Evolutionary conservation across 2,329 filamentous ascomycete genomes (phyloP).

Genomic region (Septoria linicola): DNA sequence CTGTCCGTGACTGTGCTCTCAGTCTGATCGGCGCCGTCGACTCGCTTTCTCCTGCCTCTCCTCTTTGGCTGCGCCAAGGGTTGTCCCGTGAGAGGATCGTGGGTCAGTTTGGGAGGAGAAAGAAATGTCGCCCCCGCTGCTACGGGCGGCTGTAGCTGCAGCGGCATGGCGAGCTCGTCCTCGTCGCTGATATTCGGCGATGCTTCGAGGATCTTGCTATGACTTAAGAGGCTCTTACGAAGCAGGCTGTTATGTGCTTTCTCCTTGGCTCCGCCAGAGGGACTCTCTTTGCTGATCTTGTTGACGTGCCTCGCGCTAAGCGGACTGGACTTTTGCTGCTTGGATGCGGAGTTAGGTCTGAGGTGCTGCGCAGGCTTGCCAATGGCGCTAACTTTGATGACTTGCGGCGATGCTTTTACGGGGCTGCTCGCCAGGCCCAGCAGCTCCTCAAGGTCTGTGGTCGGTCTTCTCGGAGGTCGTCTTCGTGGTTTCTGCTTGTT

Average conservation of each 20-base stretch:
- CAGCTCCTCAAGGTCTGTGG: slow-evolving; percentile 32
- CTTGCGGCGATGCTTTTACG: slow-evolving; percentile 15
- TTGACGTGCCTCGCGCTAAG: slow-evolving; percentile 9
- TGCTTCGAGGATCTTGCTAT: not conserved
- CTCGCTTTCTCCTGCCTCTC: slow-evolving; percentile 13
- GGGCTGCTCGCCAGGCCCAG: slow-evolving; percentile 31
- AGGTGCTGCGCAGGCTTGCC: slow-evolving; percentile 7
- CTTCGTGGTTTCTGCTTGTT: slow-evolving; percentile 16
- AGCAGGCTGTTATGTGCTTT: slow-evolving; percentile 28
- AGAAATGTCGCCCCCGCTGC: not conserved
- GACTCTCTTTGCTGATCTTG: slow-evolving; percentile 15
- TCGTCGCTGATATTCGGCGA: not conserved
- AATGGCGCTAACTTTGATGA: slow-evolving; percentile 3
- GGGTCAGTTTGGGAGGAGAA: slow-evolving; percentile 10
- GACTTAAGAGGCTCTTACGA: slow-evolving; percentile 28
- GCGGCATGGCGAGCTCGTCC: not conserved
- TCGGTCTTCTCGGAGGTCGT: slow-evolving; percentile 23
- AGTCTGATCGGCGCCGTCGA: slow-evolving; percentile 6
- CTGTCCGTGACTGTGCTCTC: slow-evolving; percentile 17
- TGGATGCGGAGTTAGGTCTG: not conserved
- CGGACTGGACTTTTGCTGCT: slow-evolving; percentile 13
- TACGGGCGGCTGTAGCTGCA: not conserved
- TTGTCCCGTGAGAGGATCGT: slow-evolving; percentile 12
- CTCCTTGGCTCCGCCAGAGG: slow-evolving; percentile 2
- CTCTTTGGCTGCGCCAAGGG: slow-evolving; percentile 11